phyloP scores from a whole-genome alignment of 2,329 filamentous ascomycete genomes.

The Aspergillus clavatus region DNA sequence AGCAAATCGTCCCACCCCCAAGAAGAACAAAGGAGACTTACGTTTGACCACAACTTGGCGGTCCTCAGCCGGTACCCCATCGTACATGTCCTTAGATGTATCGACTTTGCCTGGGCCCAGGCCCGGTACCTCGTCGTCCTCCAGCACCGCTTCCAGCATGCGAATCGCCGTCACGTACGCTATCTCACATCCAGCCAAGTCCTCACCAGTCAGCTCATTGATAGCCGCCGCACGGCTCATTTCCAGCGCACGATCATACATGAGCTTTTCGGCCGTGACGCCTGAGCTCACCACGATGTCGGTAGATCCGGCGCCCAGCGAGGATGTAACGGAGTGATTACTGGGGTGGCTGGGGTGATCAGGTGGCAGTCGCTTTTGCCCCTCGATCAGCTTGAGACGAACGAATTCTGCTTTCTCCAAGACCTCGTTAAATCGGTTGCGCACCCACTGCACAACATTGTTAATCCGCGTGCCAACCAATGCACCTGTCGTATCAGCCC shows the following conservation, averaged over 20 bases:
- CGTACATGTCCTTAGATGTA: conserved; percentile 32
- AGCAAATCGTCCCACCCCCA: conserved; percentile 12
- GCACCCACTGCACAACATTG: conserved; percentile 91
- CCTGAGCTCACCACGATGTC: conserved; percentile 83
- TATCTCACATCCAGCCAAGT: conserved; percentile 80
- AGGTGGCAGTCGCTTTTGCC: conserved; percentile 74
- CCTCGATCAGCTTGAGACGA: conserved; percentile 79
- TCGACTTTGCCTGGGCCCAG: conserved; percentile 23
- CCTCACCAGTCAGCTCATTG: conserved; percentile 89
- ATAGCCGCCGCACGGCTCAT: conserved; percentile 95
- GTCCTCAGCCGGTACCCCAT: conserved; percentile 45
- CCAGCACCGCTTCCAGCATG: conserved; percentile 91
- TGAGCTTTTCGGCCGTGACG: conserved; percentile 90
- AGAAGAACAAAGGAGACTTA: conserved; percentile 31
- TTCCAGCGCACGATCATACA: conserved; percentile 95
- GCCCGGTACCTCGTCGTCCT: conserved; percentile 62
- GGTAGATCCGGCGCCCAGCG: conserved; percentile 56
- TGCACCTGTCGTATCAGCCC: conserved; percentile 46
- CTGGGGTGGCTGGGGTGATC: conserved; percentile 82
- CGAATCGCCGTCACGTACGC: conserved; percentile 89
- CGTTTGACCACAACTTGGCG: conserved; percentile 47
- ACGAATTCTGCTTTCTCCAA: conserved; percentile 94
- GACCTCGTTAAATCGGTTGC: conserved; percentile 91
- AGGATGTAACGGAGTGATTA: conserved; percentile 63
- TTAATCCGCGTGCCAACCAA: conserved; percentile 70